Conservation (phyloP, 306 rosid species). For the Acmispon strigosus region DNA sequence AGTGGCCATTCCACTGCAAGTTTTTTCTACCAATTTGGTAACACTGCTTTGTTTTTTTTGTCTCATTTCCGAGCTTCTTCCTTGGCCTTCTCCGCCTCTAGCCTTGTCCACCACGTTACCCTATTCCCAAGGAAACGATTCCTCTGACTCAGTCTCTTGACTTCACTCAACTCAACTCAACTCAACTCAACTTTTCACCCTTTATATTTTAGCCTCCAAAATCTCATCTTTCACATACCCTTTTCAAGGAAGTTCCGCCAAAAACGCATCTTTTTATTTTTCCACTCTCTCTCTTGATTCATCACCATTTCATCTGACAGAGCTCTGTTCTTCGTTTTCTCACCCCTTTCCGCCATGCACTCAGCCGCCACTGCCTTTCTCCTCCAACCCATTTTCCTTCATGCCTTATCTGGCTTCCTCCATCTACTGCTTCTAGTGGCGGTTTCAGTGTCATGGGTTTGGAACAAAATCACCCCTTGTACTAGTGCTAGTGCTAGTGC, state of each 20-base stretch:
- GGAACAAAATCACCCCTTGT: not conserved
- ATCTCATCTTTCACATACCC: not conserved
- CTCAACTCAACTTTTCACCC: not conserved
- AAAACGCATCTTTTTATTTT: not conserved
- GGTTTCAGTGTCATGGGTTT: conserved; percentile 15
- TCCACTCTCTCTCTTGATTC: not conserved
- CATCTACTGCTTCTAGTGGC: conserved; percentile 24
- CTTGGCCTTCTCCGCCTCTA: not conserved
- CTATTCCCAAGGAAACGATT: not conserved
- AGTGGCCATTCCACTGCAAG: not conserved
- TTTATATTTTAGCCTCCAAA: not conserved
- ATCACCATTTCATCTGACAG: not conserved
- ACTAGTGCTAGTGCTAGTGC: not conserved
- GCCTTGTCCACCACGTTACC: conserved; percentile 31
- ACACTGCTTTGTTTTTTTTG: not conserved
- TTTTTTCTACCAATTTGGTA: too few species aligned
- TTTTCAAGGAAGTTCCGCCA: not conserved
- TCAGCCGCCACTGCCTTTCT: conserved; percentile 6
- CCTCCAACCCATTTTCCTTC: conserved; percentile 32
- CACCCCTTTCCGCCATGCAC: not conserved
- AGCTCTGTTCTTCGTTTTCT: not conserved
- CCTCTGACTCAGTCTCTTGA: not conserved
- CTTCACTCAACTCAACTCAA: not conserved
- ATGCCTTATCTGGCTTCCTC: conserved; percentile 12
- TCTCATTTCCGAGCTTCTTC: not conserved